These are phyloP conservation scores for Teratosphaeria zuluensis DNA, from an alignment of 2,329 filamentous ascomycete species.

Conservation along the genomic window DNA sequence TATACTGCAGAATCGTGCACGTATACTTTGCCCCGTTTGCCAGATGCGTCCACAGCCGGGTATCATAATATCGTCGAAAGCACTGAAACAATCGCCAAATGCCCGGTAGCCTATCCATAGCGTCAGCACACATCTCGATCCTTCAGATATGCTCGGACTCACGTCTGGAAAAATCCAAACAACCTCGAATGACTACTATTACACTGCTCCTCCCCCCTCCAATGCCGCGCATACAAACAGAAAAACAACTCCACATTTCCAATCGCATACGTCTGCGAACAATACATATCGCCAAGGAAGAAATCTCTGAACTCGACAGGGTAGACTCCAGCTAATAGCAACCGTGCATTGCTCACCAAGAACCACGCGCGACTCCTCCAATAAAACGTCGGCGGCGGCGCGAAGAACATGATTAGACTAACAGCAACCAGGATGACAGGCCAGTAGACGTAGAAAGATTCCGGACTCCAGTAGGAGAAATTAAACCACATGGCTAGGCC, in stretches of 20 bases:
- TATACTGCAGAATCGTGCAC: slow-evolving; percentile 70
- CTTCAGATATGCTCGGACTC: slow-evolving; percentile 46
- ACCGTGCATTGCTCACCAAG: slow-evolving; percentile 81
- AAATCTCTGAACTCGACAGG: slow-evolving; percentile 96
- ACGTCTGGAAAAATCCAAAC: slow-evolving; percentile 70
- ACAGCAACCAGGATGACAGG: slow-evolving; percentile 69
- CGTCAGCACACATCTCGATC: background rate
- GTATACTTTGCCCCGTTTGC: slow-evolving; percentile 88
- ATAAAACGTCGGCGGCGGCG: slow-evolving; percentile 62
- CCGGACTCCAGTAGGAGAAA: slow-evolving; percentile 54
- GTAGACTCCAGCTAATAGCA: slow-evolving; percentile 76
- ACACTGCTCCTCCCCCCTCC: slow-evolving; percentile 64
- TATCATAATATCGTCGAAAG: slow-evolving; percentile 79
- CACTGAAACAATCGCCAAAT: slow-evolving; percentile 91
- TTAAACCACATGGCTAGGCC: slow-evolving; percentile 85
- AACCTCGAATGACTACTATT: slow-evolving; percentile 77
- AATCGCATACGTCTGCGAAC: slow-evolving; percentile 77
- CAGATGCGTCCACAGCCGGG: slow-evolving; percentile 75
- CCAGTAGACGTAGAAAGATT: slow-evolving; percentile 52
- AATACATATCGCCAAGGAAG: slow-evolving; percentile 66
- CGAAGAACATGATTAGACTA: slow-evolving; percentile 59
- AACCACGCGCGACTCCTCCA: slow-evolving; percentile 76
- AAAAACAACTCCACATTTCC: slow-evolving; percentile 90
- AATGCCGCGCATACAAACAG: slow-evolving; percentile 74
- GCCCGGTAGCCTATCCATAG: slow-evolving; percentile 29